These are phyloP conservation scores for Geotrichum macrosporum DNA, from an alignment of 1,139 yeast species.

Conservation along the genomic window DNA sequence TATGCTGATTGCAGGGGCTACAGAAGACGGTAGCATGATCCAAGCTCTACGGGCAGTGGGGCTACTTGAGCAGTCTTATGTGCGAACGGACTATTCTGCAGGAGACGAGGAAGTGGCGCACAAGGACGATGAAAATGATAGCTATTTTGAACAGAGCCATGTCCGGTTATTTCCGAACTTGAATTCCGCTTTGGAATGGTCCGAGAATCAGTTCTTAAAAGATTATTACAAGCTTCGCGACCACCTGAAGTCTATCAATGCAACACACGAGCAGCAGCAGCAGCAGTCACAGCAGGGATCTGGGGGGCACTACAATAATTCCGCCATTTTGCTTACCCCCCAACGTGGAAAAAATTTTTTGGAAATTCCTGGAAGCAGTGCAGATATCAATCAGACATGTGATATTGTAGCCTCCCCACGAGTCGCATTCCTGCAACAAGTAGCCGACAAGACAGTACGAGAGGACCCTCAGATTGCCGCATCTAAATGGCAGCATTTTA, in stretches of 20 bases:
- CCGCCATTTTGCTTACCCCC: too few relatives aligned
- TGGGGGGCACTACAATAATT: slow-evolving; percentile 13
- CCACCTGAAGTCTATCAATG: slow-evolving; percentile 21
- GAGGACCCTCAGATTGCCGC: slow-evolving; percentile 34
- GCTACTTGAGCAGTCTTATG: slow-evolving; percentile 46
- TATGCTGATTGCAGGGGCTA: slow-evolving; percentile 75
- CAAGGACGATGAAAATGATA: slow-evolving; percentile 13
- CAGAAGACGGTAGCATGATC: slow-evolving; percentile 53
- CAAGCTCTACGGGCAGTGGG: slow-evolving; percentile 67
- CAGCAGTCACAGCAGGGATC: slow-evolving; percentile 17
- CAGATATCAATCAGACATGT: too few relatives aligned
- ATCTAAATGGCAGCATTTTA: slow-evolving; percentile 35
- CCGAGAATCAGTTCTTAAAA: slow-evolving; percentile 81
- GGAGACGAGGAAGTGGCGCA: slow-evolving; percentile 14
- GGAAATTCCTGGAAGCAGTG: slow-evolving; percentile 15
- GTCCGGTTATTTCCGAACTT: slow-evolving; percentile 67
- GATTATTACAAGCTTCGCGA: slow-evolving; percentile 52
- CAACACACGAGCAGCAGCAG: slow-evolving; percentile 21
- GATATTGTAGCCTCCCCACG: slow-evolving; percentile 53
- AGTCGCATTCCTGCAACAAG: slow-evolving; percentile 55
- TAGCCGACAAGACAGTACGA: slow-evolving; percentile 53
- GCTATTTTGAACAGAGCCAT: slow-evolving; percentile 26
- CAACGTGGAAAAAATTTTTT: slow-evolving; percentile 23
- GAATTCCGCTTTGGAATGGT: slow-evolving; percentile 91
- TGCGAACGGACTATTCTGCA: not conserved